Evolutionary conservation across 2,329 filamentous ascomycete genomes (phyloP).

Genomic region (Aphanocladium album): DNA sequence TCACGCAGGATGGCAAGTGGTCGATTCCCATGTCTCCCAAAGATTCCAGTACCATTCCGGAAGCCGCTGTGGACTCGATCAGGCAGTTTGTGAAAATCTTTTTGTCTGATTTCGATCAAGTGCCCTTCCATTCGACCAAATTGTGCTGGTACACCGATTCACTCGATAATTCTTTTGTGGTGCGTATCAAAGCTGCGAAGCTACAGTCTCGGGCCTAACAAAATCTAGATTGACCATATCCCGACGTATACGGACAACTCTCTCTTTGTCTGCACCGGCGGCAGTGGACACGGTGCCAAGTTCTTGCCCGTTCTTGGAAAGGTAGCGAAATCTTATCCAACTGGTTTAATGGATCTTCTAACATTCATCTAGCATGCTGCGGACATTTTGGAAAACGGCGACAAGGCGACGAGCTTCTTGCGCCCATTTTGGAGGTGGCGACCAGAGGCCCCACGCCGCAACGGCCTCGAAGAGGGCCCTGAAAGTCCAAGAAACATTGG

Average conservation of each 20-base stretch:
- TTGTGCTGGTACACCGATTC: conserved; percentile 33
- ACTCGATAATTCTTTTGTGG: conserved; percentile 29
- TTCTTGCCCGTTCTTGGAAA: conserved; percentile 30
- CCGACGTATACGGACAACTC: conserved; percentile 25
- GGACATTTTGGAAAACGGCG: conserved; percentile 24
- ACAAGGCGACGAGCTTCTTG: conserved; percentile 25
- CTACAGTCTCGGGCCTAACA: background rate
- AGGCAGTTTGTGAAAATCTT: conserved; percentile 20
- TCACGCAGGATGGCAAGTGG: conserved; percentile 27
- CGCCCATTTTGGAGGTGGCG: conserved; percentile 28
- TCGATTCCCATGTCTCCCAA: conserved; percentile 24
- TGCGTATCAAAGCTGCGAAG: background rate
- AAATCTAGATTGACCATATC: conserved; percentile 29
- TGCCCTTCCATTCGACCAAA: conserved; percentile 23
- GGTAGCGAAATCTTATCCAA: conserved; percentile 12
- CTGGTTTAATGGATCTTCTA: background rate
- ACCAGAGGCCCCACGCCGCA: conserved; percentile 20
- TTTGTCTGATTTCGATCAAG: conserved; percentile 23
- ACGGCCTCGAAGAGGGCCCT: conserved; percentile 28
- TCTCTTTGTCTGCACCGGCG: conserved; percentile 30
- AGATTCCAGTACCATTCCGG: conserved; percentile 18
- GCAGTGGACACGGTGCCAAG: conserved; percentile 32
- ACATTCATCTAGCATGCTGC: conserved; percentile 24
- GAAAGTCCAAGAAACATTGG: conserved; percentile 21
- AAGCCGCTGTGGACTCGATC: conserved; percentile 20